Conservation (phyloP, 495 filamentous ascomycete genomes). For the Hyphodiscus hymeniophilus region DNA sequence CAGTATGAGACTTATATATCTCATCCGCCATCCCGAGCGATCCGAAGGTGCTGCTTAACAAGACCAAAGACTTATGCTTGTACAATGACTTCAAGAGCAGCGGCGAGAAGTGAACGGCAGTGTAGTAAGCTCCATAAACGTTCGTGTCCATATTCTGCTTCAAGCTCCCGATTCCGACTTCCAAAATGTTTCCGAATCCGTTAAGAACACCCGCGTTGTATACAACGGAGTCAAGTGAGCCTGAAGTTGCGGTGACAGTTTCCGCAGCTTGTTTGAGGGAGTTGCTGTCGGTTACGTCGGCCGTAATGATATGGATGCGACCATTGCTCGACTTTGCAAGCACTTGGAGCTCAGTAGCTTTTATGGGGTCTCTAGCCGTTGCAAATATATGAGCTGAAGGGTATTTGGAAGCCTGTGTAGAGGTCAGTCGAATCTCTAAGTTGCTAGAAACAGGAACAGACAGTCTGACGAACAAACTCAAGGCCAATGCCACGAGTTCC, state of each 20-base stretch:
- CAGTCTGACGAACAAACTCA: neutral
- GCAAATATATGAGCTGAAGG: neutral
- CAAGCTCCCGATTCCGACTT: neutral
- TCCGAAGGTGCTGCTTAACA: neutral
- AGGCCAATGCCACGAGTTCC: constrained; percentile 2
- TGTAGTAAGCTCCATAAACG: neutral
- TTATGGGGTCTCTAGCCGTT: neutral
- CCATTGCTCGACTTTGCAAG: neutral
- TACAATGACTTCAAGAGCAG: neutral
- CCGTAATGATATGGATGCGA: neutral
- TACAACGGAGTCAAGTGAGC: neutral
- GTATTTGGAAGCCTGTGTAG: neutral
- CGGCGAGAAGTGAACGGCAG: neutral
- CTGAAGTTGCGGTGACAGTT: neutral
- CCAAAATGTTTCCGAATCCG: neutral
- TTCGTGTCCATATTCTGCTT: neutral
- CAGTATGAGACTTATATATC: neutral
- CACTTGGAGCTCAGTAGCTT: neutral
- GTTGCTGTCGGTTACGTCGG: neutral
- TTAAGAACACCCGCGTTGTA: neutral
- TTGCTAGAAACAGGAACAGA: neutral
- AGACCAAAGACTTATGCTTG: neutral
- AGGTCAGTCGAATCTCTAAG: neutral
- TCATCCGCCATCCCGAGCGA: neutral
- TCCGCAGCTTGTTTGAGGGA: neutral